These are phyloP conservation scores for Lepiota venenata DNA, from an alignment of 768 basidiomycete species.

Conservation along the genomic window DNA sequence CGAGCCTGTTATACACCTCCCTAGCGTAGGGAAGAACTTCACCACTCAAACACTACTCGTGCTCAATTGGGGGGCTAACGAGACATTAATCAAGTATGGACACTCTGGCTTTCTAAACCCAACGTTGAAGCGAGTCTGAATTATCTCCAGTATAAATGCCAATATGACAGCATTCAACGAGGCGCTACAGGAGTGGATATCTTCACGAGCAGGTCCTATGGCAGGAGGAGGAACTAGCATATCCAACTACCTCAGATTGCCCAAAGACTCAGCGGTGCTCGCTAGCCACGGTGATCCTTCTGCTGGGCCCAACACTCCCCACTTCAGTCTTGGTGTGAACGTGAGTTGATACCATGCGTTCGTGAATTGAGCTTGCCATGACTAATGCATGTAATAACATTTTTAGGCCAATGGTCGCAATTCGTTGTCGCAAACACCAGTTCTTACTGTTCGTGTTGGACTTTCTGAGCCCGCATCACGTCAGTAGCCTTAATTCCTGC, in stretches of 20 bases:
- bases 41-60: not conserved
- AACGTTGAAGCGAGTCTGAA: no score
- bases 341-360: not conserved
- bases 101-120: no score
- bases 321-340: slow-evolving; percentile 8
- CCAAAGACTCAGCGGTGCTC: not conserved
- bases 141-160: not conserved
- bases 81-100: not conserved
- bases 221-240: not conserved
- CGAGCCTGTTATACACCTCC: not conserved
- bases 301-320: slow-evolving; percentile 12
- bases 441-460: not conserved
- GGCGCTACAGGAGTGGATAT: slow-evolving; percentile 4
- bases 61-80: slow-evolving; percentile 1
- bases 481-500: not conserved
- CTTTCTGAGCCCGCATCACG: slow-evolving; percentile 7
- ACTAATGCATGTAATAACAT: not conserved
- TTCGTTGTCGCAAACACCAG: not conserved
- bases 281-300: slow-evolving; percentile 10
- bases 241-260: not conserved
- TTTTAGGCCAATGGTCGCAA: not conserved
- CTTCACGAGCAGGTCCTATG: not conserved
- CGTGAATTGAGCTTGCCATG: not conserved
- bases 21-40: slow-evolving; percentile 6
- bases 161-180: slow-evolving; percentile 2